Evolutionary conservation across 192 early-diverging fungal genomes (phyloP).

Genomic region (Backusella tuberculispora): DNA sequence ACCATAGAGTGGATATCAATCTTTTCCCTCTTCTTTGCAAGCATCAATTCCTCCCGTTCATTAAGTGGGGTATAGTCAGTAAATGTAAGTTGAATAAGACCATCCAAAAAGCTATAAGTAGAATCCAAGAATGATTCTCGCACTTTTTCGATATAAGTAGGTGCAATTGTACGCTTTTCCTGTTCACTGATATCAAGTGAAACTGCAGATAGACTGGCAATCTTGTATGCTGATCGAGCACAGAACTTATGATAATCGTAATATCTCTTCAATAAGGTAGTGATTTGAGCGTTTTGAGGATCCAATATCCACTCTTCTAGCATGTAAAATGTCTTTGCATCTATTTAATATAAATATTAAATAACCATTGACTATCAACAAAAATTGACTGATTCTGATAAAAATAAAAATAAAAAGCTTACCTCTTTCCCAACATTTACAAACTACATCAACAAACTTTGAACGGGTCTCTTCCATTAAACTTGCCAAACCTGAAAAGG

Average conservation of each 20-base stretch:
- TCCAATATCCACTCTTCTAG: constrained; percentile 77
- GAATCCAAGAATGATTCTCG: constrained; percentile 69
- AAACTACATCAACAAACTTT: constrained; percentile 75
- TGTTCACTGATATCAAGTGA: constrained; percentile 41
- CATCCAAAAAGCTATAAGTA: constrained; percentile 79
- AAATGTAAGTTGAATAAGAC: constrained; percentile 72
- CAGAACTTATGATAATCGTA: constrained; percentile 71
- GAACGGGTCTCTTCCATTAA: constrained; percentile 74
- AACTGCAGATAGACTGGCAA: constrained; percentile 53
- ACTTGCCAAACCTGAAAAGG: constrained; percentile 67
- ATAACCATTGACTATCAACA: neutral
- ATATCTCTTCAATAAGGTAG: constrained; percentile 65
- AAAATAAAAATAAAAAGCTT: constrained; percentile 33
- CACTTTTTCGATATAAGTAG: constrained; percentile 61
- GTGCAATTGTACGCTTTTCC: constrained; percentile 48
- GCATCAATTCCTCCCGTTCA: constrained; percentile 32
- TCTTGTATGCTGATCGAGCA: constrained; percentile 64
- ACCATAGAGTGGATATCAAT: constrained; percentile 44
- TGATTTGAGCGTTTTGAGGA: constrained; percentile 63
- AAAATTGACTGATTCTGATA: neutral
- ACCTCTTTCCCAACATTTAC: constrained; percentile 79
- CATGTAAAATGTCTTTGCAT: constrained; percentile 70
- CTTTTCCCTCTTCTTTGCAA: constrained; percentile 36
- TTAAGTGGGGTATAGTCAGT: constrained; percentile 47
- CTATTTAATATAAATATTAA: constrained; percentile 32